Percentiles rank a stretch among this genome's conserved stretches.
phyloP scores from a whole-genome alignment of 345 rosid species.

The Salix purpurea region DNA sequence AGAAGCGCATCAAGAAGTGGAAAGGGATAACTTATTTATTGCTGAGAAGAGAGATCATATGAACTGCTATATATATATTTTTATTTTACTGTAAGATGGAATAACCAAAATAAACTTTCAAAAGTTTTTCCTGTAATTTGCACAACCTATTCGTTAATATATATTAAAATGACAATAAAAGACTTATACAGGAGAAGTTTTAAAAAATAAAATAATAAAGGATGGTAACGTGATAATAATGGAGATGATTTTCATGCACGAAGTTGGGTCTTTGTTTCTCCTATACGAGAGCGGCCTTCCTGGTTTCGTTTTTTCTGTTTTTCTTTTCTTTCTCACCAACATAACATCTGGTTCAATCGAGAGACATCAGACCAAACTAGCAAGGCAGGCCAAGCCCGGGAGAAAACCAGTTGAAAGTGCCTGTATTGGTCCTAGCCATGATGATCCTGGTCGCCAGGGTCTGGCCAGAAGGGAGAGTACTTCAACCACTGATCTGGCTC shows the following conservation, averaged over 20 bases:
- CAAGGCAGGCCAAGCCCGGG: conserved; percentile 14
- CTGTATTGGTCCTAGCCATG: conserved; percentile 67
- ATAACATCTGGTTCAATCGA: conserved; percentile 51
- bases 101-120: conserved; percentile 28
- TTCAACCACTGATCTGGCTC: conserved; percentile 91
- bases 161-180: conserved; percentile 17
- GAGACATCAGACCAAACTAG: conserved; percentile 20
- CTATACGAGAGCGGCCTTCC: conserved; percentile 50
- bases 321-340: conserved; percentile 37
- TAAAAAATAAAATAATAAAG: conserved; percentile 44
- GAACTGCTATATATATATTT: neutral
- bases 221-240: conserved; percentile 31
- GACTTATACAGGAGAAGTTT: conserved; percentile 38
- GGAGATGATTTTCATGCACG: conserved; percentile 81
- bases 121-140: conserved; percentile 31
- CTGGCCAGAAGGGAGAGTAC: conserved; percentile 94
- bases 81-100: conserved; percentile 22
- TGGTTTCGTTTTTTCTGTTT: conserved; percentile 9
- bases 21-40: conserved; percentile 11
- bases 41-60: conserved; percentile 15
- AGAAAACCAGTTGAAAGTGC: conserved; percentile 20
- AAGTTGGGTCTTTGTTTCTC: conserved; percentile 51
- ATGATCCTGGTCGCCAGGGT: conserved; percentile 95
- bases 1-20: neutral
- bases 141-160: conserved; percentile 24